Evolutionary conservation across 805 yeast genomes (phyloP), one percentile per base, ranked within the genome.

Genomic region (Jamesozyma piceae): DNA sequence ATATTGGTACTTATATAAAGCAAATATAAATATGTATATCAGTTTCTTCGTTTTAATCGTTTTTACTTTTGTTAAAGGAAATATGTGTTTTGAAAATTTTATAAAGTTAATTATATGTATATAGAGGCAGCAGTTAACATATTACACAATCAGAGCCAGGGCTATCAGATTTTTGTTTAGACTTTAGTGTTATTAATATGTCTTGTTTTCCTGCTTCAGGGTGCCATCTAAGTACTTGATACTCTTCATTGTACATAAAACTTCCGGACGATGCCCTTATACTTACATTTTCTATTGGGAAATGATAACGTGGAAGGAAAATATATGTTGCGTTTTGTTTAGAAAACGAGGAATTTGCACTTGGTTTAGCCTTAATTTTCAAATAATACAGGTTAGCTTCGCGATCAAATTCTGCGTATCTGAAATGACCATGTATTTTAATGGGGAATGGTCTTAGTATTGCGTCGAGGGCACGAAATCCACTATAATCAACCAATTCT

Each of bases 361-460:
- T 45, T 1, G 50, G 46, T 3, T 63, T 58, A 2, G 66, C 67
- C 11, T 50, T 44, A 11, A 88, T 57, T 10, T 71, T 68, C 43
- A 86, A 59, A 0, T 58, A 55, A 56, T 77, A 86, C 24, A 55
- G 62, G 18, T 67, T 65, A 4, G 63, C 57, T 35, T 63, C 62
- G 39, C 83, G 50, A 45, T 83, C 79, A 58, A 88, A 88, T 39
- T 71, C 77, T 14, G 80, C 74, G 17, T 64, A 60, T 5, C 55
- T 55, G 13, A 82, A 71, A 1, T 53, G 52, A 2, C 97, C 97
- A 28, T 69, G 69, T 0, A 81, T 69, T 3, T 80, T 74, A 1
- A 78, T 58, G 1, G 88, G 80, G 49, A 72, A 82, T 2, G 97
- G 97, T 37, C 98, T 70, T 22, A 85, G 64, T 1, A 84, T 74